phyloP scores from a whole-genome alignment of 345 rosid species.

The Combretum micranthum region DNA sequence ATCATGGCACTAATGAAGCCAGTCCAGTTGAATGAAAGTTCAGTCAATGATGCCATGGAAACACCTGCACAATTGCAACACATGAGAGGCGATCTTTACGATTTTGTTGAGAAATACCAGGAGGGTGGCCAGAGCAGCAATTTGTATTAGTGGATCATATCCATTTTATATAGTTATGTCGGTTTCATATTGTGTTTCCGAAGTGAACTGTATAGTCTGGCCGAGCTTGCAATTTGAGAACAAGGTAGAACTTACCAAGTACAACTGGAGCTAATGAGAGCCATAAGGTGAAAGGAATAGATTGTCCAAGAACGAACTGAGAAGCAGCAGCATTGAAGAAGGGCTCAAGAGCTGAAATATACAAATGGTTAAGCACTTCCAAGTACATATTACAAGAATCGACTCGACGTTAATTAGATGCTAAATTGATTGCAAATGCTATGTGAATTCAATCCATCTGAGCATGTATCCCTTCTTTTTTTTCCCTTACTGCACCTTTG shows the following conservation, averaged over 20 bases:
- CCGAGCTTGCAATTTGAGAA: background rate
- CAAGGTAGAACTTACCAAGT: conserved; percentile 37
- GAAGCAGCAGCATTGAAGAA: conserved; percentile 98
- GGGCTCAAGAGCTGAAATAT: conserved; percentile 85
- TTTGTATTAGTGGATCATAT: no score
- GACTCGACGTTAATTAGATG: background rate
- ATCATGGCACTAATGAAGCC: conserved; percentile 99
- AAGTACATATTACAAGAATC: background rate
- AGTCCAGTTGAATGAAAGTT: conserved; percentile 90
- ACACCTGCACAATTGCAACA: conserved; percentile 39
- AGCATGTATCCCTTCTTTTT: background rate
- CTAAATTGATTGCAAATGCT: background rate
- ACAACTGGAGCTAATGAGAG: conserved; percentile 89
- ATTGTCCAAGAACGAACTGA: conserved; percentile 81
- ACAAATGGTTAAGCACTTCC: background rate
- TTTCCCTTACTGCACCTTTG: no score
- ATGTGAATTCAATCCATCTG: no score
- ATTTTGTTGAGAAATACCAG: no score
- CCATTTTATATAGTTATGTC: no score
- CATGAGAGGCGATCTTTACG: no score
- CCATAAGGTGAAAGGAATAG: conserved; percentile 80
- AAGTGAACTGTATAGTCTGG: no score
- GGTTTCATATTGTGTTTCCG: no score
- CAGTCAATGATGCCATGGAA: conserved; percentile 87
- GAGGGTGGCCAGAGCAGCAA: no score